phyloP scores from a whole-genome alignment of 768 basidiomycete genomes.

The Mycena amicta region DNA sequence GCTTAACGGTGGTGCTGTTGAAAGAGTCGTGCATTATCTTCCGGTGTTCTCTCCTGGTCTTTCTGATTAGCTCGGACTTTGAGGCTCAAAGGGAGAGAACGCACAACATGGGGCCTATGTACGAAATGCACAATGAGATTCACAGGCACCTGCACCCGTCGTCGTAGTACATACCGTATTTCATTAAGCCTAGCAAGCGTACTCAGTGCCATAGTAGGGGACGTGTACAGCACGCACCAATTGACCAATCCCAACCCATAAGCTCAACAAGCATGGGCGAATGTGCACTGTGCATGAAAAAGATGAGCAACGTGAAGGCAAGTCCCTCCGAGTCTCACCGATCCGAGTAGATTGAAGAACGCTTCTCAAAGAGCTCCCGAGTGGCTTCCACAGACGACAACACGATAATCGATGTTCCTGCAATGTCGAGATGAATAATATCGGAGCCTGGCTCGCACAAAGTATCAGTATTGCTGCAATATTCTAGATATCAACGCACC shows the following conservation, averaged over 20 bases:
- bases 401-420: slow-evolving; percentile 33
- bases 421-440: slow-evolving; percentile 28
- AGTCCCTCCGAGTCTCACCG: slow-evolving; percentile 9
- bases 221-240: slow-evolving; percentile 8
- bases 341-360: slow-evolving; percentile 37
- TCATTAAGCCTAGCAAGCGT: not conserved
- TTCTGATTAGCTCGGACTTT: no score
- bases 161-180: slow-evolving; percentile 27
- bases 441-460: slow-evolving; percentile 22
- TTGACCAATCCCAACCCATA: slow-evolving; percentile 26
- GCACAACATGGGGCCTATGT: no score
- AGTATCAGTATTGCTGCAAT: not conserved
- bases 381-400: slow-evolving; percentile 35
- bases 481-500: not conserved
- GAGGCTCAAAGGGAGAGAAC: no score
- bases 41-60: slow-evolving; percentile 29
- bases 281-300: slow-evolving; percentile 7
- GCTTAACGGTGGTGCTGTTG: slow-evolving; percentile 16
- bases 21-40: slow-evolving; percentile 27
- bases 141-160: no score
- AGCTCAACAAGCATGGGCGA: slow-evolving; percentile 28
- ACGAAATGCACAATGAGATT: no score
- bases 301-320: not conserved
- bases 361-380: slow-evolving; percentile 37
- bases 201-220: not conserved